phyloP scores from a whole-genome alignment of 345 rosid genomes.

The Trapa bicornis region DNA sequence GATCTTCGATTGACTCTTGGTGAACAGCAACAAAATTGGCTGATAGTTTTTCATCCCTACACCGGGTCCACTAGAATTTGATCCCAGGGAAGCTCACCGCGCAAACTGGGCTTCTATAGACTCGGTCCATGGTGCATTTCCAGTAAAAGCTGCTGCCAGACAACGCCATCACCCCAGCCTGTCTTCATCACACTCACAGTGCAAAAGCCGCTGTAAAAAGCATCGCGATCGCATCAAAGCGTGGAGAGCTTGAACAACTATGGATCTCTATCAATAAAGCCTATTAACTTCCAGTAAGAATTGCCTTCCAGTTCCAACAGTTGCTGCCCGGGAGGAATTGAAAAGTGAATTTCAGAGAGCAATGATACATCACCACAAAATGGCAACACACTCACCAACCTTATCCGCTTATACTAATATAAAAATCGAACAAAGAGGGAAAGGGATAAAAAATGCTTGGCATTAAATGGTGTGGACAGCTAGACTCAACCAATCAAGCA shows the following conservation, averaged over 20 bases:
- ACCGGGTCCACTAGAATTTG: no score
- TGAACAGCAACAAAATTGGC: not conserved
- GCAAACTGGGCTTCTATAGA: no score
- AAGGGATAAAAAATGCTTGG: not conserved
- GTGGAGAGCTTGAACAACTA: not conserved
- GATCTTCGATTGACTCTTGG: not conserved
- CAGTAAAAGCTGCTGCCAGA: no score
- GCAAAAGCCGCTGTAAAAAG: not conserved
- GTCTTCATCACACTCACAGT: not conserved
- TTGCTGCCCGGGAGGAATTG: slow-evolving; percentile 1
- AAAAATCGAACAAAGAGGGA: not conserved
- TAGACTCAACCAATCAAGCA: slow-evolving; percentile 54
- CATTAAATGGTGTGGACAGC: not conserved
- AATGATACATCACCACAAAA: not conserved
- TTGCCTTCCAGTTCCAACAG: not conserved
- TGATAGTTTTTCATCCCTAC: no score
- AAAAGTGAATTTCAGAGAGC: not conserved
- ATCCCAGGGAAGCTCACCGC: no score
- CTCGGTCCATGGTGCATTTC: no score
- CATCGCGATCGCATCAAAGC: not conserved
- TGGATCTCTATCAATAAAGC: not conserved
- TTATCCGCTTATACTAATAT: slow-evolving; percentile 16
- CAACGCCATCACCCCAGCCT: no score
- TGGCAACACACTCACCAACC: slow-evolving; percentile 20
- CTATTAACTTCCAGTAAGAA: not conserved